These are phyloP conservation scores for Fusarium palustre DNA, from an alignment of 2,329 filamentous ascomycete species.

Conservation along the genomic window DNA sequence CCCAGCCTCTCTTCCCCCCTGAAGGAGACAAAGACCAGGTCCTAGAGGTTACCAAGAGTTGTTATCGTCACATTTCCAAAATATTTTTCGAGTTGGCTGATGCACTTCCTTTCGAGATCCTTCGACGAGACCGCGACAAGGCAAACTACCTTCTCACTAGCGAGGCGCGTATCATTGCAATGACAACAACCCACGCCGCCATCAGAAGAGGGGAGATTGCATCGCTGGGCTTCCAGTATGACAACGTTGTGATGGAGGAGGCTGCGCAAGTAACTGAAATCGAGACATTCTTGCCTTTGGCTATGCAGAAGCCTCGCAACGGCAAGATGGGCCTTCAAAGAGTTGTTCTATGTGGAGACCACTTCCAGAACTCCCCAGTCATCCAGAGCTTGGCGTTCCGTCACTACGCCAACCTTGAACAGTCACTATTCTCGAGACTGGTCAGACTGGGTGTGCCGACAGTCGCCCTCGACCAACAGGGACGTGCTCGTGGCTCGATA, in stretches of 20 bases:
- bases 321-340: conserved; percentile 83
- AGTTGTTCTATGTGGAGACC: conserved; percentile 92
- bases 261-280: conserved; percentile 98
- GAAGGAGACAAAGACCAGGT: conserved; percentile 73
- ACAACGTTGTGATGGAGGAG: conserved; percentile 98
- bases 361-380: conserved; percentile 95
- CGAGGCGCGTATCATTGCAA: conserved; percentile 96
- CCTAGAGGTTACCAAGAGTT: conserved; percentile 83
- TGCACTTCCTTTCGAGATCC: conserved; percentile 93
- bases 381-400: conserved; percentile 95
- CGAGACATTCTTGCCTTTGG: conserved; percentile 94
- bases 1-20: conserved; percentile 83
- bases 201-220: conserved; percentile 94
- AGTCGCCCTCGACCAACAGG: conserved; percentile 91
- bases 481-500: conserved; percentile 86
- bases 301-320: conserved; percentile 84
- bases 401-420: conserved; percentile 94
- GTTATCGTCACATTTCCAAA: conserved; percentile 87
- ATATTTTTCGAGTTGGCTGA: conserved; percentile 94
- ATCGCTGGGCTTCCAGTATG: conserved; percentile 92
- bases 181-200: conserved; percentile 98
- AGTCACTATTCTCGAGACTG: conserved; percentile 92
- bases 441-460: conserved; percentile 93
- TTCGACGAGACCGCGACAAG: conserved; percentile 89
- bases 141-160: conserved; percentile 95